Conservation (phyloP, 31 red algal genomes). For the Pterothamnion heteromorphum region DNA sequence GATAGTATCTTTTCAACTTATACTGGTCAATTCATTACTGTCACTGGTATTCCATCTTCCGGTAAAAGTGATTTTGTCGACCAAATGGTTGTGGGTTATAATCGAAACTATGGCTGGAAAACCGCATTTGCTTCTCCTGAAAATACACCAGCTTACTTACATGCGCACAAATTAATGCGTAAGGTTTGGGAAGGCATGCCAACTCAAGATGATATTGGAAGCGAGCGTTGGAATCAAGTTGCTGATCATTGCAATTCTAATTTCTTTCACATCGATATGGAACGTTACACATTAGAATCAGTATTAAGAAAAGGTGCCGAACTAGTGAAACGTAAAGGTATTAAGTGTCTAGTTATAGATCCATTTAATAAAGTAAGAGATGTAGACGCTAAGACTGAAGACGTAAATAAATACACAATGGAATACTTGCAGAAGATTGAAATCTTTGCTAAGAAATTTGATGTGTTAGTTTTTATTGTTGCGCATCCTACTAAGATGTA, state of each 20-base stretch:
- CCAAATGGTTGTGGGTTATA: not conserved
- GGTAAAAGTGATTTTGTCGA: conserved; percentile 13
- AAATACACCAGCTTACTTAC: not conserved
- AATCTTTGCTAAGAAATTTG: not conserved
- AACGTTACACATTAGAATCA: too few relatives aligned
- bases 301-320: too few relatives aligned
- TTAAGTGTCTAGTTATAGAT: not conserved
- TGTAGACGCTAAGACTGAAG: not conserved
- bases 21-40: not conserved
- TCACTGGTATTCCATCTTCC: not conserved
- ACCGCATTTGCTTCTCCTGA: not conserved
- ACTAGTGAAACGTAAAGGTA: not conserved
- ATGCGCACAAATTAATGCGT: not conserved
- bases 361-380: not conserved
- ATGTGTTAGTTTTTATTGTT: not conserved
- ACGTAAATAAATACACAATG: not conserved
- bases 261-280: too few relatives aligned
- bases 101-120: not conserved
- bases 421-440: not conserved
- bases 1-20: not conserved
- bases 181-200: not conserved
- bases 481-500: conserved; percentile 10
- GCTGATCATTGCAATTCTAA: too few relatives aligned
- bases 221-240: too few relatives aligned
- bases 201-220: too few relatives aligned